Percentiles rank a stretch among this genome's conserved stretches.
Evolutionary conservation across 371 early-diverging fungal genomes (phyloP).

Genomic region (Lichtheimia ornata): DNA sequence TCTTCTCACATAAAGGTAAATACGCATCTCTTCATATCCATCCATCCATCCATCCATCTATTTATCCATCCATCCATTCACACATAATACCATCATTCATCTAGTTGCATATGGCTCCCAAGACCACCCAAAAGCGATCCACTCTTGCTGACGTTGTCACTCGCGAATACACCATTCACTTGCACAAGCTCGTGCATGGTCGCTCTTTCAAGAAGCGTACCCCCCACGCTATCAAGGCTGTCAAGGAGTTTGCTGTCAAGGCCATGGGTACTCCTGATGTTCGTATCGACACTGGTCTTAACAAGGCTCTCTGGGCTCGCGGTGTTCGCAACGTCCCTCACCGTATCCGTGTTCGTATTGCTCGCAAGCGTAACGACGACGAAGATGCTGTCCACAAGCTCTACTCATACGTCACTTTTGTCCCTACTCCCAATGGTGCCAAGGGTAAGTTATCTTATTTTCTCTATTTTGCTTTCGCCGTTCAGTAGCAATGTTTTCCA

Average conservation of each 20-base stretch:
- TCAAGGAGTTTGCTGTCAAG: slow-evolving; percentile 86
- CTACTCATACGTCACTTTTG: slow-evolving; percentile 88
- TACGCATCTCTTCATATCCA: neutral
- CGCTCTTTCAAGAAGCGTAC: slow-evolving; percentile 93
- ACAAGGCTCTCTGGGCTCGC: slow-evolving; percentile 86
- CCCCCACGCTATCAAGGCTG: slow-evolving; percentile 91
- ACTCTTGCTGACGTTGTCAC: slow-evolving; percentile 78
- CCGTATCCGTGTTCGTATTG: slow-evolving; percentile 92
- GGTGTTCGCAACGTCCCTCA: slow-evolving; percentile 92
- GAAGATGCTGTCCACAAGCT: slow-evolving; percentile 95
- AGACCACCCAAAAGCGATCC: slow-evolving; percentile 60
- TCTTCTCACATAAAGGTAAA: neutral
- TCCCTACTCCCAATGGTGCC: slow-evolving; percentile 79
- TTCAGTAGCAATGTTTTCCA: slow-evolving; percentile 10
- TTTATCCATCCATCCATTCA: slow-evolving; percentile 13
- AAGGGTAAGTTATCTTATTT: slow-evolving; percentile 59
- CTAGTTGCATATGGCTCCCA: slow-evolving; percentile 56
- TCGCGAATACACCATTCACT: slow-evolving; percentile 94
- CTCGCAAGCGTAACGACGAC: slow-evolving; percentile 94
- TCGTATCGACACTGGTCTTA: slow-evolving; percentile 79
- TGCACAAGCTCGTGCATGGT: slow-evolving; percentile 84
- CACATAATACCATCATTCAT: slow-evolving; percentile 1
- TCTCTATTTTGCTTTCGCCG: slow-evolving; percentile 9
- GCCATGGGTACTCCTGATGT: slow-evolving; percentile 90
- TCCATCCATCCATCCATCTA: slow-evolving; percentile 9